Evolutionary conservation across 2,329 filamentous ascomycete species (phyloP), one percentile per base, ranked within the genome.

Genomic region (Torrubiella hemipterigena): DNA sequence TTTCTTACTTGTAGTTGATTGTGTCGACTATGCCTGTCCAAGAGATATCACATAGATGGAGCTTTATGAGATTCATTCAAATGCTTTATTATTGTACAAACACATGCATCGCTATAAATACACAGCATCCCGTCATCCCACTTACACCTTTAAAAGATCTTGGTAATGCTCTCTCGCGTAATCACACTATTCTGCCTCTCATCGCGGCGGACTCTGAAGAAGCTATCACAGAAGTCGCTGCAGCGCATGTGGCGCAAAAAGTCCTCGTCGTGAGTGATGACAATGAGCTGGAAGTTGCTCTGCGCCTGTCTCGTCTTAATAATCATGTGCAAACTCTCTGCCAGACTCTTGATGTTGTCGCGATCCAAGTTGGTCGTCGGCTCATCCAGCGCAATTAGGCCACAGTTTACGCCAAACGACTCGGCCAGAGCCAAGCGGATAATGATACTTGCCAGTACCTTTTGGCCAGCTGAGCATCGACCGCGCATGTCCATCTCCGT

Each of bases 401-500:
- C 91, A 56, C 93, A 98, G 51, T 93, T 93, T 47, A 87, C 74
- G 42, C 91, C 91, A 52, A 98, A 98, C 45, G 86, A 94, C 56
- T 98, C 91, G 4, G 91, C 91, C 28, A 98, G 72, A 10, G 93
- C 91, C 17, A 98, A 73, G 2, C 91, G 87, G 54, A 98, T 95
- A 57, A 98, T 93, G 60, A 98, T 98, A 55, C 80, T 86, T 5
- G 91, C 91, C 17, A 98, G 73, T 17, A 98, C 89, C 58, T 93
- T 95, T 54, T 98, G 91, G 4, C 91, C 91, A 2, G 91, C 91
- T 43, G 83, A 93, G 66, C 91, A 98, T 33, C 91, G 83, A 2
- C 91, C 93, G 39, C 91, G 84, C 91, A 98, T 98, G 60, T 98
- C 91, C 86, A 98, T 94, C 56, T 98, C 91, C 1, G 82, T 84